Conservation (phyloP, 768 basidiomycete species). For the Calocera viscosa region DNA sequence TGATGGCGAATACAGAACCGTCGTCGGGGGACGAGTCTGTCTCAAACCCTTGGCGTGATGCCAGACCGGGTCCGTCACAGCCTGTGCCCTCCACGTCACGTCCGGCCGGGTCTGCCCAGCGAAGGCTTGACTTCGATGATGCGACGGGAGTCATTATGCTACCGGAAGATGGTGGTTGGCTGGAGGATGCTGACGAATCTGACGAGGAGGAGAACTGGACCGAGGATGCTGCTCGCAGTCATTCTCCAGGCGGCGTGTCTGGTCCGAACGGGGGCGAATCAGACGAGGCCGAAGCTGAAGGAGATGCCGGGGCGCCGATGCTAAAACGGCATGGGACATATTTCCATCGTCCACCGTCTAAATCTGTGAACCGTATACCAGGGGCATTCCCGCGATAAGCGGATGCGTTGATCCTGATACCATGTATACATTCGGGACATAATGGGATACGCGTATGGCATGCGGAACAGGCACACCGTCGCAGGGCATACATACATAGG, state of each 20-base stretch:
- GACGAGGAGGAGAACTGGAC: constrained; percentile 34
- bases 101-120: constrained; percentile 20
- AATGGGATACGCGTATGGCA: too few species aligned
- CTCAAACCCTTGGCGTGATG: constrained; percentile 16
- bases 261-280: constrained; percentile 4
- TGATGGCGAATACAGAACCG: constrained; percentile 21
- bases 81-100: constrained; percentile 22
- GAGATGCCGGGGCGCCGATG: constrained; percentile 26
- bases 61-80: constrained; percentile 27
- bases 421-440: too few species aligned
- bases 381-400: constrained; percentile 15
- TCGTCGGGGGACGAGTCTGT: constrained; percentile 5
- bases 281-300: constrained; percentile 4
- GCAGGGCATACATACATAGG: too few species aligned
- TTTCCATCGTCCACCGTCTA: constrained; percentile 69
- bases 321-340: constrained; percentile 61
- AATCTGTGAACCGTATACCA: constrained; percentile 16
- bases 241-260: constrained; percentile 34
- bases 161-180: constrained; percentile 43
- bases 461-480: too few species aligned
- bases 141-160: constrained; percentile 81
- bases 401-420: background rate
- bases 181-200: constrained; percentile 30
- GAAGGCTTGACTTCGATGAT: constrained; percentile 71
- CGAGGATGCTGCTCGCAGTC: constrained; percentile 32